These are phyloP conservation scores for Ramaria sp. DNA, from an alignment of 768 basidiomycete species.

Conservation along the genomic window DNA sequence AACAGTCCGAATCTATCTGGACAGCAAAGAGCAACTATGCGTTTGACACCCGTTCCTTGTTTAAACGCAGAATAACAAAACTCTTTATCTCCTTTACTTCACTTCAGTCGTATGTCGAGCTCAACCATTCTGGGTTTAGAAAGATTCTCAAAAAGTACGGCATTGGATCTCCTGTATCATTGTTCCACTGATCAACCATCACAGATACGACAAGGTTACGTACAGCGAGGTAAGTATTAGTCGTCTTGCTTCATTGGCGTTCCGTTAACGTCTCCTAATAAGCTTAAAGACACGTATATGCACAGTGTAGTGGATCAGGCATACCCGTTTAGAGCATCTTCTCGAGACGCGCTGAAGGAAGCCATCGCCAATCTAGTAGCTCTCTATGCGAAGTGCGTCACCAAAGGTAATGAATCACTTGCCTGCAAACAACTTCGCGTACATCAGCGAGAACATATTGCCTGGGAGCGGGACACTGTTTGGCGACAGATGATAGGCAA, in stretches of 20 bases:
- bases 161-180: not conserved
- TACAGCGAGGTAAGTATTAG: constrained; percentile 43
- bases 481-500: constrained; percentile 93
- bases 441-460: constrained; percentile 86
- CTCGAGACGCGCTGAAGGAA: constrained; percentile 52
- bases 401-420: constrained; percentile 50
- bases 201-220: constrained; percentile 92
- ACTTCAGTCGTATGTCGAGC: constrained; percentile 77
- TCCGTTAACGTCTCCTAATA: not conserved
- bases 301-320: constrained; percentile 57
- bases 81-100: constrained; percentile 70
- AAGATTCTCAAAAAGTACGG: constrained; percentile 94
- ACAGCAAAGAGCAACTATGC: constrained; percentile 70
- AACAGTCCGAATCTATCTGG: constrained; percentile 51
- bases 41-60: constrained; percentile 70
- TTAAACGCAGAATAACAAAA: constrained; percentile 81
- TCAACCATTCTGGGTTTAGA: constrained; percentile 88
- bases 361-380: constrained; percentile 50
- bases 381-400: constrained; percentile 80
- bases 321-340: constrained; percentile 52
- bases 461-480: constrained; percentile 95
- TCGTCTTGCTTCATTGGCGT: not conserved
- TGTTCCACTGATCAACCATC: constrained; percentile 6
- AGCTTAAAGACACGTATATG: constrained; percentile 70
- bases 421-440: constrained; percentile 78